These are phyloP conservation scores for Wickerhamiella azyma DNA, from an alignment of 805 yeast genomes.

Conservation along the genomic window DNA sequence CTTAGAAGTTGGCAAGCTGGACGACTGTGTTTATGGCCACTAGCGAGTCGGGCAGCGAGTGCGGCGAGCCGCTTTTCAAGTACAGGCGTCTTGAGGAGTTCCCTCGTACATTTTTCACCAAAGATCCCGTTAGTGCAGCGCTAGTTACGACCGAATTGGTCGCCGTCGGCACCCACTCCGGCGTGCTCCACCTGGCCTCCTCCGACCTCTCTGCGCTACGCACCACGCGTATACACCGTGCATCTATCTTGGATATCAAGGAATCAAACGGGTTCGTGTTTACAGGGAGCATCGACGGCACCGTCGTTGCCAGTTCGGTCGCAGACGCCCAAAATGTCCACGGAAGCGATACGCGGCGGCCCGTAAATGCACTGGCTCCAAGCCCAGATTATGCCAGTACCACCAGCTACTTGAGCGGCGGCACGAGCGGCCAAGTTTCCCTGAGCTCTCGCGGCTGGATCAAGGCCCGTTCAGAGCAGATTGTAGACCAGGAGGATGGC, in stretches of 20 bases:
- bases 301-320: slow-evolving; percentile 68
- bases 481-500: slow-evolving; percentile 30
- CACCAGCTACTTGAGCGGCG: slow-evolving; percentile 70
- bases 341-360: slow-evolving; percentile 74
- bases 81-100: slow-evolving; percentile 57
- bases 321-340: slow-evolving; percentile 46
- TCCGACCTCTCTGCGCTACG: slow-evolving; percentile 49
- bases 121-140: slow-evolving; percentile 69
- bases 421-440: slow-evolving; percentile 72
- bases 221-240: slow-evolving; percentile 71
- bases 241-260: slow-evolving; percentile 56
- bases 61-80: slow-evolving; percentile 51
- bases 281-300: slow-evolving; percentile 88
- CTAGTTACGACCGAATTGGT: slow-evolving; percentile 45
- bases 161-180: slow-evolving; percentile 83
- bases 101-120: slow-evolving; percentile 55
- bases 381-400: slow-evolving; percentile 53
- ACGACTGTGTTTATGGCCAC: slow-evolving; percentile 28
- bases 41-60: background rate
- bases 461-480: slow-evolving; percentile 60
- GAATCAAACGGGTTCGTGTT: slow-evolving; percentile 63
- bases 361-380: slow-evolving; percentile 74
- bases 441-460: slow-evolving; percentile 75
- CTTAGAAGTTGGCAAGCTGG: slow-evolving; percentile 1
- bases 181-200: slow-evolving; percentile 54